Percentiles rank a stretch among this genome's conserved stretches.
Evolutionary conservation across 352 stramenopile genomes (phyloP).

Genomic region (Pythium aquatile): DNA sequence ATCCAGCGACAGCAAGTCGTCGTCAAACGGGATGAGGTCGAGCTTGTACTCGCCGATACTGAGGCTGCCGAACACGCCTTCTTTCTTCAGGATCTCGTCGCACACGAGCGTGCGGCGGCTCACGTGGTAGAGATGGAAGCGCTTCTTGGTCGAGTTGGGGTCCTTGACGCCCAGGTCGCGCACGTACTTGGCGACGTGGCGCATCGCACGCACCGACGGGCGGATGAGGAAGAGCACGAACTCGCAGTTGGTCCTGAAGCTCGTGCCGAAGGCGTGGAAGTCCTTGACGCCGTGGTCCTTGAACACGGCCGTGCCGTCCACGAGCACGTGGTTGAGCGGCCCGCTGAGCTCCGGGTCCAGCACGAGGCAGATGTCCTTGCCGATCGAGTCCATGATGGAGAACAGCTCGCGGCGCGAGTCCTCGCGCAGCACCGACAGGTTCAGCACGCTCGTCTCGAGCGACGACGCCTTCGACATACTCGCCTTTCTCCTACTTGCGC

Average conservation of each 20-base stretch:
- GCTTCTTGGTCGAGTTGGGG: conserved; percentile 48
- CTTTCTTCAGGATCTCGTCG: conserved; percentile 91
- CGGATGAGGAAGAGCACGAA: conserved; percentile 90
- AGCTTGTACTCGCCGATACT: conserved; percentile 90
- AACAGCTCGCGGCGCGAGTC: conserved; percentile 83
- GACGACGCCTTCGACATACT: conserved; percentile 77
- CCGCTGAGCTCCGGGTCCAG: conserved; percentile 81
- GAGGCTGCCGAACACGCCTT: conserved; percentile 82
- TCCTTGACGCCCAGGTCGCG: conserved; percentile 49
- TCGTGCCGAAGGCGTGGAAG: conserved; percentile 81
- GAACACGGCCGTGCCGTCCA: conserved; percentile 81
- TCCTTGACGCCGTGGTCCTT: conserved; percentile 87
- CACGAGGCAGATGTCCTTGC: conserved; percentile 88
- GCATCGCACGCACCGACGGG: conserved; percentile 68
- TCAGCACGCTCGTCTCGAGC: conserved; percentile 83
- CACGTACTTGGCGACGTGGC: conserved; percentile 79
- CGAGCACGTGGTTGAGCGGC: conserved; percentile 82
- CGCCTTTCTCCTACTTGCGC: neutral
- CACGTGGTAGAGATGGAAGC: conserved; percentile 89
- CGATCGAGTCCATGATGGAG: conserved; percentile 79
- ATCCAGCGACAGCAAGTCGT: conserved; percentile 94
- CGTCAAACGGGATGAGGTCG: conserved; percentile 95
- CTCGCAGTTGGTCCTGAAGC: conserved; percentile 80
- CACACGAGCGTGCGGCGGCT: conserved; percentile 89
- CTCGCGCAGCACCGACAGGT: conserved; percentile 83